Evolutionary conservation across 345 rosid genomes (phyloP), one percentile per base, ranked within the genome.

Genomic region (Hypericum perforatum): DNA sequence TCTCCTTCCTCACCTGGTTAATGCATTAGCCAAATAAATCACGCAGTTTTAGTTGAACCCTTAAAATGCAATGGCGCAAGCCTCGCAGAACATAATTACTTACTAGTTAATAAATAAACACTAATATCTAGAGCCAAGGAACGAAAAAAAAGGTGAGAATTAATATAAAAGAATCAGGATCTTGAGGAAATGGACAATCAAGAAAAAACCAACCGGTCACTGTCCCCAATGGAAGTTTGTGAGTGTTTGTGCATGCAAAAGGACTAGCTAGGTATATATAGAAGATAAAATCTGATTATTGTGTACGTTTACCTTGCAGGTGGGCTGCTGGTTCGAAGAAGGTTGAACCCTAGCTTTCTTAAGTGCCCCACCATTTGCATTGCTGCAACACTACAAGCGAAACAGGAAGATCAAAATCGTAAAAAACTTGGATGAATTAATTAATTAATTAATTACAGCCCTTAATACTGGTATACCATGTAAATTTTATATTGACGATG

Each of bases 341-440:
- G 63, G 43, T 40, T 85, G 99, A 66, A 78, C 80, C 78, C 82
- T 94, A 37, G 95, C 89, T 74, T 86, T 94, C 87, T 94, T 94
- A 40, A 63, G 63, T 67, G 84, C 69, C 71, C 87, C 97, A 63
- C 89, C 94, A 61, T 63, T 75, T 52, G 70, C 79, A 61, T 62
- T 65, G 82, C 97, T 80, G 70, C 84, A 80, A 71, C 89, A 74
- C 99, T 94, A 38, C 62, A 65, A 12, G n/a, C n/a, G 32, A 50
- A 36, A 42, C 11, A 58, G 8, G 13, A 55, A 51, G n/a, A 11
- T 9, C 43, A 7, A 16, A 40, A 54, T 22, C 32, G 32, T 39
- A 51, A 40, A 29, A 55, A 11, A 22, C 29, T 10, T 0, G n/a
- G 45, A 5, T n/a, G 16, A 50, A 14, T 51, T 32, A 32, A 46